phyloP scores from a whole-genome alignment of 208 protist species.

The Trypanosoma melophagium region DNA sequence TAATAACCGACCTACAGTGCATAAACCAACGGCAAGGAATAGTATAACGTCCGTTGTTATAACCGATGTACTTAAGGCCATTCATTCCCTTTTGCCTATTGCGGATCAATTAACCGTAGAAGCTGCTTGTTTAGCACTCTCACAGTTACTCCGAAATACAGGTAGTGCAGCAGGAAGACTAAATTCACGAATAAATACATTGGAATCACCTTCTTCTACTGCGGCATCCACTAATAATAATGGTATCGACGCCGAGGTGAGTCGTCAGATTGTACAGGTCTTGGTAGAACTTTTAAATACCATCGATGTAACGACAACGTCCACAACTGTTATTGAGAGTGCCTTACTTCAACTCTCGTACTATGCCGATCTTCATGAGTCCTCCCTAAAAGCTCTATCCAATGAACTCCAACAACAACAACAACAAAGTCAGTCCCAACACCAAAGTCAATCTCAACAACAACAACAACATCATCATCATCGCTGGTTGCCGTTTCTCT shows the following conservation, averaged over 20 bases:
- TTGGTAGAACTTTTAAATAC: slow-evolving; percentile 55
- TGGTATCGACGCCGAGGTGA: slow-evolving; percentile 39
- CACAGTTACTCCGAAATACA: slow-evolving; percentile 24
- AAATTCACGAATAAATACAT: not conserved
- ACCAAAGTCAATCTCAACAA: not conserved
- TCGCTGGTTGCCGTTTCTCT: too few species aligned
- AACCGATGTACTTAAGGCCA: slow-evolving; percentile 23
- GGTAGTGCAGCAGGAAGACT: not conserved
- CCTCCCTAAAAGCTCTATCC: slow-evolving; percentile 30
- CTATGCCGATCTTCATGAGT: slow-evolving; percentile 44
- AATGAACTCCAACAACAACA: not conserved
- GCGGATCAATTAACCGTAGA: slow-evolving; percentile 22
- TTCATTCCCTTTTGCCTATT: slow-evolving; percentile 26
- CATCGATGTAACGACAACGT: slow-evolving; percentile 40
- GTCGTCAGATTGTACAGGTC: slow-evolving; percentile 48
- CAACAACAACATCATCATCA: too few species aligned
- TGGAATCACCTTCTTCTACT: not conserved
- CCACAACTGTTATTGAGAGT: slow-evolving; percentile 53
- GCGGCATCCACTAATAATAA: not conserved
- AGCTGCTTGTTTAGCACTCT: slow-evolving; percentile 23
- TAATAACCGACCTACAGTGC: not conserved
- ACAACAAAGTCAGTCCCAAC: not conserved
- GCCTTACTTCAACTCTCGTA: slow-evolving; percentile 44
- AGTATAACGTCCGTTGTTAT: slow-evolving; percentile 5
- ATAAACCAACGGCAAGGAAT: not conserved